Conservation (phyloP, 2,329 filamentous ascomycete species). For the Diplodia mutila region DNA sequence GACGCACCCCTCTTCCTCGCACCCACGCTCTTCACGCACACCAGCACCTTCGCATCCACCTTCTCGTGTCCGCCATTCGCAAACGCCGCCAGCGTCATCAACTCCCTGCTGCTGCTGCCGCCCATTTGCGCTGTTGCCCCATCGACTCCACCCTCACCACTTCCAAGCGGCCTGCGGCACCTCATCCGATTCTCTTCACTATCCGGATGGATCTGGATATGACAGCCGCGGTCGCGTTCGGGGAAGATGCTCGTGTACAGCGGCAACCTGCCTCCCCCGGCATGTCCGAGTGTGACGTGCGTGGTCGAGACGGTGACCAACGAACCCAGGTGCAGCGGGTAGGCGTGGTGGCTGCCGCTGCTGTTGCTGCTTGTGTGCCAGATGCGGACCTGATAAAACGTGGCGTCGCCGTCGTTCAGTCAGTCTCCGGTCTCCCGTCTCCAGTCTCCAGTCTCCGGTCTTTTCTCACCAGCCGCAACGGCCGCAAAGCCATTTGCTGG, state of each 20-base stretch:
- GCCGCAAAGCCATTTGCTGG: too few species aligned
- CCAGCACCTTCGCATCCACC: conserved; percentile 55
- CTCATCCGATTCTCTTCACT: conserved; percentile 52
- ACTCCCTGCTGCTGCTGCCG: conserved; percentile 34
- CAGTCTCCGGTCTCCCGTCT: too few species aligned
- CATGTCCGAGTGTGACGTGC: conserved; percentile 50
- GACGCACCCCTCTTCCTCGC: conserved; percentile 53
- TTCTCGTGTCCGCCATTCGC: conserved; percentile 59
- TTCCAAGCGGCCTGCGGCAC: conserved; percentile 36
- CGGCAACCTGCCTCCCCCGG: conserved; percentile 42
- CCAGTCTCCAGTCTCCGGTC: too few species aligned
- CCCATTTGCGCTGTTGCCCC: too few species aligned
- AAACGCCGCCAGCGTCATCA: conserved; percentile 63
- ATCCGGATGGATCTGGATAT: conserved; percentile 53
- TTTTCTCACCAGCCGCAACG: not conserved
- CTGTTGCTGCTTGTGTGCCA: conserved; percentile 57
- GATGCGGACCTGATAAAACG: conserved; percentile 45
- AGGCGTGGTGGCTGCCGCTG: too few species aligned
- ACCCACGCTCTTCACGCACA: conserved; percentile 63
- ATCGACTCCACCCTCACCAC: conserved; percentile 37
- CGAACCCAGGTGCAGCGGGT: conserved; percentile 55
- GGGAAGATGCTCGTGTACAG: conserved; percentile 62
- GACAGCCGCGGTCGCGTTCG: conserved; percentile 57
- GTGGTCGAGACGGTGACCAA: conserved; percentile 62
- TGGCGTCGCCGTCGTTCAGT: too few species aligned